Conservation (phyloP, 768 basidiomycete genomes). For the Sporobolomyces phaffii region DNA sequence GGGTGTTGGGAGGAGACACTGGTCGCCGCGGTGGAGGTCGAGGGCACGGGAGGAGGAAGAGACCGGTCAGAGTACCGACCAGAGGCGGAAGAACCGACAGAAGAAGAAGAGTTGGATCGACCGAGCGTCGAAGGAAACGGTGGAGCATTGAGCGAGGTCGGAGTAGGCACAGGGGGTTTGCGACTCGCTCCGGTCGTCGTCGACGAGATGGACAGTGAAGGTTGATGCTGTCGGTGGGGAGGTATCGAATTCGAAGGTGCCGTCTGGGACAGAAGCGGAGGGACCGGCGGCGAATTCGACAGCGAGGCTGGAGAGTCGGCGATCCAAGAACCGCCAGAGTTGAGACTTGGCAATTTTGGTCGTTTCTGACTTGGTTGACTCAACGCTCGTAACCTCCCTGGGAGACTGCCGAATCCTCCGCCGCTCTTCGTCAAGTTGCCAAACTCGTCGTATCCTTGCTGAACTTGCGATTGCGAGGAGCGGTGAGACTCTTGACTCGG, state of each 20-base stretch:
- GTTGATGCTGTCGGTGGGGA: background rate
- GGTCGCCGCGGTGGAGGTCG: background rate
- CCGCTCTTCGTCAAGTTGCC: background rate
- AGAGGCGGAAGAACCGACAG: conserved; percentile 11
- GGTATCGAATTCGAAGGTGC: background rate
- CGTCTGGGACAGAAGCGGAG: background rate
- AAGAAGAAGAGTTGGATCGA: conserved; percentile 23
- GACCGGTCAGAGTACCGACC: conserved; percentile 1
- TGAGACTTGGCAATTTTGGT: conserved; percentile 6
- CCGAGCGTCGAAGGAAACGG: conserved; percentile 4
- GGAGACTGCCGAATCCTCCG: conserved; percentile 10
- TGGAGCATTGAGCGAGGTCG: conserved; percentile 15
- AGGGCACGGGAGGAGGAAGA: background rate
- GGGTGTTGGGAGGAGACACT: background rate
- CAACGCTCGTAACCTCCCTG: conserved; percentile 31
- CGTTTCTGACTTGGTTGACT: conserved; percentile 32
- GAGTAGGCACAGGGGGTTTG: conserved; percentile 25
- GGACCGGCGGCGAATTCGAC: conserved; percentile 5
- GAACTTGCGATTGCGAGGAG: background rate
- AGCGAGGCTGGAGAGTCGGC: background rate
- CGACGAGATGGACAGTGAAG: background rate
- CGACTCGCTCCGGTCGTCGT: background rate
- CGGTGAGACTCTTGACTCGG: conserved; percentile 19
- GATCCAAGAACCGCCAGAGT: background rate
- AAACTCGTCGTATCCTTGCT: background rate